Evolutionary conservation across 179 eudicot species (phyloP), one percentile per base, ranked within the genome.

Genomic region (Sideroxylon spinosum): DNA sequence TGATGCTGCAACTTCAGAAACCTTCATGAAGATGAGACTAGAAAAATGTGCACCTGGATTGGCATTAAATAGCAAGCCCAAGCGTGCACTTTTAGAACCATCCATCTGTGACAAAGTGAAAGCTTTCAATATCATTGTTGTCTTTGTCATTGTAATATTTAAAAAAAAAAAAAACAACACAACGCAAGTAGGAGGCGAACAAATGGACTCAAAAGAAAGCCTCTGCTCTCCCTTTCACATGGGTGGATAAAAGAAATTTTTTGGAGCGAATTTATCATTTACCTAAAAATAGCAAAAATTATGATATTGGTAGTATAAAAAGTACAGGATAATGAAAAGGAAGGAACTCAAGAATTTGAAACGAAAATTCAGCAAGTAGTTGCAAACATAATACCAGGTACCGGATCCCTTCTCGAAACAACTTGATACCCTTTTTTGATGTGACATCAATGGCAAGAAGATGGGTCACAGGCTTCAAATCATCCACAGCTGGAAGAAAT

Each of bases 391-490:
- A 81, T 84, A 96, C 99, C 89, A 96, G 91, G 83, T 96, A 96
- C 59, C 61, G 94, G 63, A 94, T 87, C 85, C 99, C 99, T 90
- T 91, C 93, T 80, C 81, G 94, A 25, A 96, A 88, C 79, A 96
- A 83, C 83, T 87, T 86, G 67, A 94, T 81, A 80, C 98, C 99
- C 78, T 85, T 92, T 79, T 76, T 87, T 77, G 97, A 93, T 9
- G 88, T 85, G 68, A 90, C 77, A 85, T 94, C 94, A 82, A 94
- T 86, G 55, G 84, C 89, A 78, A 93, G 90, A 82, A 90, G 93
- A 89, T 96, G 99, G 82, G 98, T 96, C 77, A 96, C 97, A 29
- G 98, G 96, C 87, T 96, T 96, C 86, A 94, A 5, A 63, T 92
- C 98, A 85, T 96, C 98, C 60, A 78, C 57, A 75, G 97, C 99